Evolutionary conservation across 2,329 filamentous ascomycete species (phyloP), one percentile per base, ranked within the genome.

Genomic region (Ascochyta viciae-villosae): DNA sequence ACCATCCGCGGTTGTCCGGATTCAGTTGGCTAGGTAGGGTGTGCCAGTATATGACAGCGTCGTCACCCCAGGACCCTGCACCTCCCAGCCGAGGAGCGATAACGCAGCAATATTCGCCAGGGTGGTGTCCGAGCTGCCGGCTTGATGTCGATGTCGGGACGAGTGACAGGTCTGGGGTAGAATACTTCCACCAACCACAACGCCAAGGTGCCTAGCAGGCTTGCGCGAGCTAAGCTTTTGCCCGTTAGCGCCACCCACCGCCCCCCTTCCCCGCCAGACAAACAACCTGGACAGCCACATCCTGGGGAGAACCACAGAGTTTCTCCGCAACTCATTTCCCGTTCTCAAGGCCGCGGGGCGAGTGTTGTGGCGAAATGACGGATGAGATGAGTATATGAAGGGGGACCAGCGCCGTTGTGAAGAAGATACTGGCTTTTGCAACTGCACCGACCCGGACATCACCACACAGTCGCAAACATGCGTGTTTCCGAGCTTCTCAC

Each of bases 401-500:
- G 40, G 24, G n/a, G 24, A 19, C 34, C 13, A 19, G 16, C 12
- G 7, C n/a, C 45, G 19, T 22, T 9, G 31, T 41, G 4, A n/a
- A 5, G 15, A 22, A 15, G 24, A 4, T 19, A 50, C 35, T 35
- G 41, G 52, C 42, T 29, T 15, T 7, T 35, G 40, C 35, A 22
- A 31, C 13, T 10, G 24, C 29, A 19, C 19, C 35, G 10, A 19
- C 22, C 41, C 46, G 52, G 52, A 41, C 45, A 50, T 45, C 29
- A 37, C n/a, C 41, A 19, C n/a, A 46, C 29, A 35, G 3, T 13
- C 29, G 33, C 16, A 27, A 65, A 55, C 3, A 74, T 74, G 71
- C 70, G 64, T 50, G 22, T 71, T 48, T 65, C 65, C 35, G 63
- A 66, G 8, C 40, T 66, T 27, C 22, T 73, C 23, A 48, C 62